Percentiles rank a stretch among this genome's conserved stretches.
Evolutionary conservation across 2,329 filamentous ascomycete genomes (phyloP).

Genomic region (Bretziella fagacearum): DNA sequence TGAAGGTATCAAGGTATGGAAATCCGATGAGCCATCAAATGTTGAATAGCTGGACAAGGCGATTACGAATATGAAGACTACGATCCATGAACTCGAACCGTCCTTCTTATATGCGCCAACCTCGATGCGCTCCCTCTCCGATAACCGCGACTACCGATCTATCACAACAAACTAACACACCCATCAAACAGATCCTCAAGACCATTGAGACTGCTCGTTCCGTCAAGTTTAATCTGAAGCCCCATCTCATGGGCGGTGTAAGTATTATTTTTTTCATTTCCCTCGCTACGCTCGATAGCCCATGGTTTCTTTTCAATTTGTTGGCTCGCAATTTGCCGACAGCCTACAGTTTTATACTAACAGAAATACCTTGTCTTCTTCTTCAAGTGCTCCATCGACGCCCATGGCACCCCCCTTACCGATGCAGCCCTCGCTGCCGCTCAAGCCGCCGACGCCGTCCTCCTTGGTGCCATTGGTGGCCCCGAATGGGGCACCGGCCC

Average conservation of each 20-base stretch:
- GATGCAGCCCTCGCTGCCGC: constrained; percentile 68
- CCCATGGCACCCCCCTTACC: constrained; percentile 60
- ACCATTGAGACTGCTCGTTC: constrained; percentile 56
- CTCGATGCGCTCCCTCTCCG: no score
- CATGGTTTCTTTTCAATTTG: background rate
- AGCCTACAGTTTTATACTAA: constrained; percentile 4
- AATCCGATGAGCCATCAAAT: background rate
- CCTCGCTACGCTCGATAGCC: background rate
- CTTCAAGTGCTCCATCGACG: constrained; percentile 69
- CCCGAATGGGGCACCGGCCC: constrained; percentile 85
- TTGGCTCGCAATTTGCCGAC: no score
- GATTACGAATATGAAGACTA: background rate
- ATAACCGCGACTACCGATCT: background rate
- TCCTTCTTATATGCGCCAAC: no score
- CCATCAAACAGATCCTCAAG: constrained; percentile 49
- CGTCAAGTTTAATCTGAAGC: constrained; percentile 70
- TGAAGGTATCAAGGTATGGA: constrained; percentile 64
- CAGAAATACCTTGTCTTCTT: background rate
- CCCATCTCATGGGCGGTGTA: constrained; percentile 84
- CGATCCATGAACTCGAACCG: no score
- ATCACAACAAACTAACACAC: no score
- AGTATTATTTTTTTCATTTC: constrained; percentile 29
- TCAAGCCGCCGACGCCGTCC: constrained; percentile 72
- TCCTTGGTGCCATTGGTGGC: constrained; percentile 89
- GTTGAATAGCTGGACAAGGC: background rate